Evolutionary conservation across 2,329 filamentous ascomycete species (phyloP).

Genomic region (Ophiobolus disseminans): DNA sequence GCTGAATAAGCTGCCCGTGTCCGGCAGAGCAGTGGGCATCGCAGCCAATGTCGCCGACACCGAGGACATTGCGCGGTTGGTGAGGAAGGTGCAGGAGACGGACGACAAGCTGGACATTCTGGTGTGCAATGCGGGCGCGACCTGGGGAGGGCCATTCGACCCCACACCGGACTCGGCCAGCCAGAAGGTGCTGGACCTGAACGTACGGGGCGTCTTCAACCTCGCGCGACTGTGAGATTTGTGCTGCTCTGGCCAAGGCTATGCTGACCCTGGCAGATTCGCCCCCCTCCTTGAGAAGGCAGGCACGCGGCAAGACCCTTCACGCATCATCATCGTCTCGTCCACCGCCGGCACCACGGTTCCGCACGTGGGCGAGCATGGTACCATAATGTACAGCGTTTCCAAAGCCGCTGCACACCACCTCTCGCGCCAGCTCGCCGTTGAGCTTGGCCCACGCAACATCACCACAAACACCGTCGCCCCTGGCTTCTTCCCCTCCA

Average conservation of each 20-base stretch:
- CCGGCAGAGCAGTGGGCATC: conserved; percentile 44
- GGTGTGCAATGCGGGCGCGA: conserved; percentile 50
- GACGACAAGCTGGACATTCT: conserved; percentile 47
- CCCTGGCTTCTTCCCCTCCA: conserved; percentile 51
- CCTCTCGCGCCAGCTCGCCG: conserved; percentile 47
- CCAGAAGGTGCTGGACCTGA: conserved; percentile 49
- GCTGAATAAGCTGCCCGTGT: conserved; percentile 48
- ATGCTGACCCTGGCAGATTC: conserved; percentile 32
- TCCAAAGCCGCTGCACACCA: conserved; percentile 52
- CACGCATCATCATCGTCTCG: conserved; percentile 48
- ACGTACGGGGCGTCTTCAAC: conserved; percentile 51
- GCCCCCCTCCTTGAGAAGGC: conserved; percentile 44
- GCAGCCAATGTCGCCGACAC: conserved; percentile 49
- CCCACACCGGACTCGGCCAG: conserved; percentile 45
- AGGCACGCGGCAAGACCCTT: conserved; percentile 42
- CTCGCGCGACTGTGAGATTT: conserved; percentile 42
- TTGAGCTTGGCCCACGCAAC: conserved; percentile 50
- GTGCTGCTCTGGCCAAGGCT: no score
- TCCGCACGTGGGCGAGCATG: conserved; percentile 46
- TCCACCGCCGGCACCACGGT: conserved; percentile 48
- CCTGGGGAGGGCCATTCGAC: conserved; percentile 50
- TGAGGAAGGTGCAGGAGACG: conserved; percentile 41
- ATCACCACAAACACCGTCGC: conserved; percentile 50
- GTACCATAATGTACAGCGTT: conserved; percentile 50
- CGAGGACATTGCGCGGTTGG: conserved; percentile 44